Evolutionary conservation across 2,329 filamentous ascomycete species (phyloP).

Genomic region (Calcarisporium arbuscula): DNA sequence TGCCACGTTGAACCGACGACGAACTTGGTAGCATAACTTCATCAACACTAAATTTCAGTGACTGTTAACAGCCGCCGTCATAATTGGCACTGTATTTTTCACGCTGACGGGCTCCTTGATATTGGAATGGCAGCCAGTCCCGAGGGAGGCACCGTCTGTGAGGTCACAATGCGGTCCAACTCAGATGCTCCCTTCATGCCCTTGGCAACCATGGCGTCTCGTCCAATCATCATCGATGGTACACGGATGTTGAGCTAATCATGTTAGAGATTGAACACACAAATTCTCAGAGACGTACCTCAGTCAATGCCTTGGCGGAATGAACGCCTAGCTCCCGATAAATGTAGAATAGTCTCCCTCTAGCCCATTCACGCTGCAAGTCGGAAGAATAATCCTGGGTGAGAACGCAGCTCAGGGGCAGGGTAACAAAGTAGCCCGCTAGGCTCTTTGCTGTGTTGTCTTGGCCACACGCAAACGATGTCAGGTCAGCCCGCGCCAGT

Average conservation of each 20-base stretch:
- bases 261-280: slow-evolving; percentile 1
- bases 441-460: slow-evolving; percentile 45
- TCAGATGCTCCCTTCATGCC: too few relatives aligned
- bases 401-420: slow-evolving; percentile 47
- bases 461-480: slow-evolving; percentile 42
- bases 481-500: slow-evolving; percentile 29
- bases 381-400: slow-evolving; percentile 54
- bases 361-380: slow-evolving; percentile 47
- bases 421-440: slow-evolving; percentile 52
- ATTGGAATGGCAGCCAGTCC: too few relatives aligned
- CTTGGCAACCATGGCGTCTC: slow-evolving; percentile 40
- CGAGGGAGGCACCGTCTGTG: too few relatives aligned
- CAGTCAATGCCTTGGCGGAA: slow-evolving; percentile 48
- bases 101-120: too few relatives aligned
- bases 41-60: too few relatives aligned
- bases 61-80: too few relatives aligned
- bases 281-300: slow-evolving; percentile 28
- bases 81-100: too few relatives aligned
- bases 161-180: too few relatives aligned
- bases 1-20: too few relatives aligned
- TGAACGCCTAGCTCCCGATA: slow-evolving; percentile 48
- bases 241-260: slow-evolving; percentile 48
- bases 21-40: too few relatives aligned
- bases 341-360: slow-evolving; percentile 47
- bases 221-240: slow-evolving; percentile 54